Evolutionary conservation across 2,329 filamentous ascomycete species (phyloP).

Genomic region (Chalaropsis ovoidea): DNA sequence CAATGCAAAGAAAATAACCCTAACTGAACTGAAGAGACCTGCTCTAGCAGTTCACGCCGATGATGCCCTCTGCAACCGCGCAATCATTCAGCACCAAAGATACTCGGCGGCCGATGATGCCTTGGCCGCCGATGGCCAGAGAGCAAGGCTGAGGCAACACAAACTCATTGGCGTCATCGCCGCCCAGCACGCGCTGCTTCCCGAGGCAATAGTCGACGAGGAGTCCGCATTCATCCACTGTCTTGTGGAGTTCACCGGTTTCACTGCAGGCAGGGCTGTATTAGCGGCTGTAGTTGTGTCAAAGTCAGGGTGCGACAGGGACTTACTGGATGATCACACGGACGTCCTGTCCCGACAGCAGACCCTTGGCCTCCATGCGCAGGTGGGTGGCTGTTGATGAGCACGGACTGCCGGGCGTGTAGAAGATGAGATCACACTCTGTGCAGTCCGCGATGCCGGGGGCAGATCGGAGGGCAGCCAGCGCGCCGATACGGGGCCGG

Average conservation of each 20-base stretch:
- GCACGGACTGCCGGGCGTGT: conserved; percentile 35
- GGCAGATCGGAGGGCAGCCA: conserved; percentile 36
- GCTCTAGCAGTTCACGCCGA: conserved; percentile 37
- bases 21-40: neutral
- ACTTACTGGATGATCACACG: conserved; percentile 40
- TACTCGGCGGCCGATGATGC: conserved; percentile 42
- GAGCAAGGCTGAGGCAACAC: conserved; percentile 35
- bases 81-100: conserved; percentile 33
- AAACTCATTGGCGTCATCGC: conserved; percentile 4
- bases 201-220: conserved; percentile 15
- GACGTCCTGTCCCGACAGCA: conserved; percentile 27
- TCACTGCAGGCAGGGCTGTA: conserved; percentile 8
- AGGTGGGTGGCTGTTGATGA: conserved; percentile 37
- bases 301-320: neutral
- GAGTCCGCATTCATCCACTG: conserved; percentile 38
- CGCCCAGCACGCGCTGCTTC: neutral
- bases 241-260: conserved; percentile 28
- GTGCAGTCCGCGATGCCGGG: conserved; percentile 22
- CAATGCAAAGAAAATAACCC: neutral
- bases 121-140: conserved; percentile 38
- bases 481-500: conserved; percentile 38
- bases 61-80: conserved; percentile 40
- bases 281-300: neutral
- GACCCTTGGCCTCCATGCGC: conserved; percentile 33
- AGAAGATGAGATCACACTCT: conserved; percentile 37